These are phyloP conservation scores for Monosporascus sp. DNA, from an alignment of 2,329 filamentous ascomycete species.

Conservation along the genomic window DNA sequence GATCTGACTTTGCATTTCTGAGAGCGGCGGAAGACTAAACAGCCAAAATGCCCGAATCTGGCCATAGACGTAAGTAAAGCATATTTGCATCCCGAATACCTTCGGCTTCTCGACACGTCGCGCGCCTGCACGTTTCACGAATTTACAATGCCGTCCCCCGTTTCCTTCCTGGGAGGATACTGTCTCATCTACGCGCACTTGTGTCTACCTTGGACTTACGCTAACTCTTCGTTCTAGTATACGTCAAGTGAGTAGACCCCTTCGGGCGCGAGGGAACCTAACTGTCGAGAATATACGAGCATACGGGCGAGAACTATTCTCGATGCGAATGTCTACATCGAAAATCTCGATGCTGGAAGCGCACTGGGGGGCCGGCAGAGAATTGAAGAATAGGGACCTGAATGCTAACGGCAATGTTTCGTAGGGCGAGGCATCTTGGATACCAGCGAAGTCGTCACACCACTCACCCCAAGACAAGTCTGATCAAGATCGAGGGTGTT, in stretches of 20 bases:
- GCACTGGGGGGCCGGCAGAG: neutral
- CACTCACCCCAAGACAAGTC: conserved; percentile 82
- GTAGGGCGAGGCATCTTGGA: conserved; percentile 94
- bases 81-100: conserved; percentile 7
- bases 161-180: conserved; percentile 10
- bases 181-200: neutral
- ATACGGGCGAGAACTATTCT: neutral
- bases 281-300: conserved; percentile 2
- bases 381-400: neutral
- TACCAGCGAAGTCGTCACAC: conserved; percentile 94
- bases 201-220: conserved; percentile 10
- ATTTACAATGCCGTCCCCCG: conserved; percentile 4
- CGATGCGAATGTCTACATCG: neutral
- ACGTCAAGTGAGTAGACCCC: conserved; percentile 71
- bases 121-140: neutral
- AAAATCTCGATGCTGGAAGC: neutral
- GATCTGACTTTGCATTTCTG: conserved; percentile 38
- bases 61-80: conserved; percentile 74
- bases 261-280: neutral
- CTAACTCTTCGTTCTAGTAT: conserved; percentile 56
- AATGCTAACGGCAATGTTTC: conserved; percentile 17
- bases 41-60: conserved; percentile 80
- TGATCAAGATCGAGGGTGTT: conserved; percentile 99
- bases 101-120: conserved; percentile 6
- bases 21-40: conserved; percentile 40